A percentile compares a stretch with the other conserved stretches of the same genome.
phyloP scores from a whole-genome alignment of 2,329 filamentous ascomycete genomes.

The Colletotrichum spinosum region DNA sequence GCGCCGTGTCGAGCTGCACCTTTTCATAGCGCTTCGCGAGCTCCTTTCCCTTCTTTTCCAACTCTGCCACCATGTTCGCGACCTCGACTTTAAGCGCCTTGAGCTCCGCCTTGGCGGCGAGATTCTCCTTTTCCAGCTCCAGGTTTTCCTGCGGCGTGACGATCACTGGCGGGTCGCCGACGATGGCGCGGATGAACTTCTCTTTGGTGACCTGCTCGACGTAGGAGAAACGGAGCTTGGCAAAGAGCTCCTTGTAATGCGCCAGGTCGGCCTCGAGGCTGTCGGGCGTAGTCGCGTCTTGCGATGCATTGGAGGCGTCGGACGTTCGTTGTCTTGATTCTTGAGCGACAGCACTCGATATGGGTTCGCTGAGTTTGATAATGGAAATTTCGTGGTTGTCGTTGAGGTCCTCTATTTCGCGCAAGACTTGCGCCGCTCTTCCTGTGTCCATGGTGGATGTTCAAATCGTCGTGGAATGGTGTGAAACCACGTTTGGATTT shows the following conservation, averaged over 20 bases:
- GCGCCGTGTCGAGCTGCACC: slow-evolving; percentile 60
- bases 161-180: slow-evolving; percentile 88
- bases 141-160: slow-evolving; percentile 86
- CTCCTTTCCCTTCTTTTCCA: slow-evolving; percentile 74
- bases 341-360: slow-evolving; percentile 64
- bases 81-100: slow-evolving; percentile 86
- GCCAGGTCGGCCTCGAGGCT: slow-evolving; percentile 84
- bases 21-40: slow-evolving; percentile 66
- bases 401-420: slow-evolving; percentile 65
- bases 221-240: slow-evolving; percentile 96
- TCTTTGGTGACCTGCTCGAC: slow-evolving; percentile 99
- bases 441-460: slow-evolving; percentile 44
- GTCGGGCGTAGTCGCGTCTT: slow-evolving; percentile 77
- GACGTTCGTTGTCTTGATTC: slow-evolving; percentile 69
- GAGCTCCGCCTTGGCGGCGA: slow-evolving; percentile 78
- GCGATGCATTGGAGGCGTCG: slow-evolving; percentile 75
- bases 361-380: slow-evolving; percentile 80
- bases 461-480: neutral
- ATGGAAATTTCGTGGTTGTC: slow-evolving; percentile 75
- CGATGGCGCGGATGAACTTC: slow-evolving; percentile 93
- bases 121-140: slow-evolving; percentile 75
- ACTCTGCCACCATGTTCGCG: slow-evolving; percentile 75
- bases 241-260: slow-evolving; percentile 95
- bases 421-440: slow-evolving; percentile 56
- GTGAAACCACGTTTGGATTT: too few relatives aligned